Base-by-base conservation (phyloP, 2,329 filamentous ascomycete species). In the Botrytis byssoidea region DNA sequence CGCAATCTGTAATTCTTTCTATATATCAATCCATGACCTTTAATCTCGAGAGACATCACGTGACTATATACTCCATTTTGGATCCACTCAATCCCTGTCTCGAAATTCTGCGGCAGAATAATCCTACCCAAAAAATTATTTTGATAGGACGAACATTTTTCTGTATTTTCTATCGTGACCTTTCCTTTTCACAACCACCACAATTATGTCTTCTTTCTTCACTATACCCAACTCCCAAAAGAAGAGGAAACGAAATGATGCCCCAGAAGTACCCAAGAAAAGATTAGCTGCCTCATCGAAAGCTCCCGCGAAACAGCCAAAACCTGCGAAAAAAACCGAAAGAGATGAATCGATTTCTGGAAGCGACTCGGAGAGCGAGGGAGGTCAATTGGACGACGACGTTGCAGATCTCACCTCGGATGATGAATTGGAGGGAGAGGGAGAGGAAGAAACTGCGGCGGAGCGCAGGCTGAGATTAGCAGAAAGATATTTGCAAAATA, bases 141-240 rank as follows among this genome's bases (percentile, higher is more conserved):
- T 71, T 40, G 70, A 66, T 71, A 71, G 35, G 48, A 73, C 71
- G 22, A 44, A 73, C 71, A 73, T 73, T 73, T 72, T 73, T 73
- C 37, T 60, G 40, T 48, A 48, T 42, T 48, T 71, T 25, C 70
- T 29, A 66, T 46, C 22, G 37, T 61, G 60, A 71, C 35, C 60
- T 40, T 66, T 9, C 55, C 22, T 37, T 40, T 42, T 29, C 60
- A 12, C 60, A 55, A 66, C 60, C 46, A 57, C 68, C 51, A 64
- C 66, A 66, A 76, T 42, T 40, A 97, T 97, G 95, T 97, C 95
- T 80, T 97, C 95, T 57, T 99, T 98, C 84, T 99, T 99, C 84
- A 97, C 95, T 70, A 86, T 92, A 57, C 94, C 96, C 9, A 92
- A 92, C 59, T 92, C 92, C 69, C 92, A 95, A 81, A 93, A 93